Percentiles rank a stretch among this genome's conserved stretches.
Conservation (phyloP, 2,329 filamentous ascomycete species). For the Pestalotiopsis sp. region DNA sequence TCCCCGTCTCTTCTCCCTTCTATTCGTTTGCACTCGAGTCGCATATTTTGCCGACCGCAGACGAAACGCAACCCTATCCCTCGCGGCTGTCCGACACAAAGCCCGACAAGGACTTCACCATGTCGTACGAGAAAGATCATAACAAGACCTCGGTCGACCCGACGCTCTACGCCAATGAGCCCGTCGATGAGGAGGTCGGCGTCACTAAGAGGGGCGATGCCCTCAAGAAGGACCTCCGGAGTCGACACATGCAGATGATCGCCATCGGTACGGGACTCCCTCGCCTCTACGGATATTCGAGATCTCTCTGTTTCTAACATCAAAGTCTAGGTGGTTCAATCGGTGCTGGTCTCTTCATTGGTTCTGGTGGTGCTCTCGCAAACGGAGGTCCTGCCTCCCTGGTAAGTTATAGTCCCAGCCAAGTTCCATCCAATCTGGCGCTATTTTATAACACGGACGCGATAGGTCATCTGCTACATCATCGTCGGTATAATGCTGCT, state of each 20-base stretch:
- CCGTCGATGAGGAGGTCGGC: slow-evolving; percentile 38
- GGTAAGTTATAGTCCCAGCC: slow-evolving; percentile 25
- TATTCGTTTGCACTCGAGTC: neutral
- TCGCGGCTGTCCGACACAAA: neutral
- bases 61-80: neutral
- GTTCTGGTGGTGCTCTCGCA: slow-evolving; percentile 62
- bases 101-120: slow-evolving; percentile 16
- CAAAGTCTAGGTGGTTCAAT: slow-evolving; percentile 41
- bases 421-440: neutral
- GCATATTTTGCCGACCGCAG: slow-evolving; percentile 1
- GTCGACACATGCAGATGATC: slow-evolving; percentile 50
- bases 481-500: slow-evolving; percentile 62
- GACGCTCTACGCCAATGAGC: slow-evolving; percentile 19
- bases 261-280: slow-evolving; percentile 39
- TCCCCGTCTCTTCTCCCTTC: neutral
- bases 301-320: neutral
- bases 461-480: slow-evolving; percentile 49
- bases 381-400: slow-evolving; percentile 60
- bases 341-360: slow-evolving; percentile 68
- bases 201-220: slow-evolving; percentile 34
- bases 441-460: neutral
- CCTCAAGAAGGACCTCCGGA: slow-evolving; percentile 38
- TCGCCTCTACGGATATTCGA: neutral
- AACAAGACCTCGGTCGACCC: slow-evolving; percentile 21
- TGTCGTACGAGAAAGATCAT: slow-evolving; percentile 29